These are phyloP conservation scores for Erythrophleum ivorense DNA, from an alignment of 331 rosid species.

Conservation along the genomic window DNA sequence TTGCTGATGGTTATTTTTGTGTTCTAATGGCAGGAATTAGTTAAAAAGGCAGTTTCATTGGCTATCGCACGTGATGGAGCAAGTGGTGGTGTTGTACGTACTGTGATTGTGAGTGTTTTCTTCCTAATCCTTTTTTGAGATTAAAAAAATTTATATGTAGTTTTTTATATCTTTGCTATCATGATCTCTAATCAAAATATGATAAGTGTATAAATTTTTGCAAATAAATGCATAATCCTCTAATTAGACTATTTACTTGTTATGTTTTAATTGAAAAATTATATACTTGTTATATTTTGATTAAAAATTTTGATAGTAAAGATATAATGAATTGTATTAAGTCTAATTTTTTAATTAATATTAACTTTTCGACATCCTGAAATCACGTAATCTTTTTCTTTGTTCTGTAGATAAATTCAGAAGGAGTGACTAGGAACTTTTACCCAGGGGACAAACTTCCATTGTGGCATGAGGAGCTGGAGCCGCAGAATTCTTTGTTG, in stretches of 20 bases:
- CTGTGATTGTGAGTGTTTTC: slow-evolving; percentile 71
- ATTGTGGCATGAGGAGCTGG: slow-evolving; percentile 94
- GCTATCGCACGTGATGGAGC: slow-evolving; percentile 99
- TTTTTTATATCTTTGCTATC: neutral
- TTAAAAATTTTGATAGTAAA: neutral
- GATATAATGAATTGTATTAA: neutral
- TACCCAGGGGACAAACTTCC: slow-evolving; percentile 86
- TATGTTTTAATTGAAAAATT: neutral
- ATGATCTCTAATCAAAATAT: neutral
- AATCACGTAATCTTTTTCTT: neutral
- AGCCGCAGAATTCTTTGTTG: slow-evolving; percentile 70
- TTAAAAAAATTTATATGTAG: neutral
- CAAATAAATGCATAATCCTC: neutral
- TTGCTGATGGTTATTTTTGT: slow-evolving; percentile 30
- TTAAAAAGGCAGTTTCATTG: slow-evolving; percentile 93
- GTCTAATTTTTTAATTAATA: neutral
- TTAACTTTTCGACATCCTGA: neutral
- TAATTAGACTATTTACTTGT: neutral
- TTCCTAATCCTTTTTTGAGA: neutral
- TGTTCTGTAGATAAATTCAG: slow-evolving; percentile 70
- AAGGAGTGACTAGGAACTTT: slow-evolving; percentile 90
- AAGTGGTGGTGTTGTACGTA: slow-evolving; percentile 98
- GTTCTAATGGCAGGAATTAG: slow-evolving; percentile 66
- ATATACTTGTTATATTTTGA: neutral
- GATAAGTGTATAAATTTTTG: neutral